Percentiles rank a stretch among this genome's conserved stretches.
phyloP scores from a whole-genome alignment of 345 rosid species.

The Populus ilicifolia region DNA sequence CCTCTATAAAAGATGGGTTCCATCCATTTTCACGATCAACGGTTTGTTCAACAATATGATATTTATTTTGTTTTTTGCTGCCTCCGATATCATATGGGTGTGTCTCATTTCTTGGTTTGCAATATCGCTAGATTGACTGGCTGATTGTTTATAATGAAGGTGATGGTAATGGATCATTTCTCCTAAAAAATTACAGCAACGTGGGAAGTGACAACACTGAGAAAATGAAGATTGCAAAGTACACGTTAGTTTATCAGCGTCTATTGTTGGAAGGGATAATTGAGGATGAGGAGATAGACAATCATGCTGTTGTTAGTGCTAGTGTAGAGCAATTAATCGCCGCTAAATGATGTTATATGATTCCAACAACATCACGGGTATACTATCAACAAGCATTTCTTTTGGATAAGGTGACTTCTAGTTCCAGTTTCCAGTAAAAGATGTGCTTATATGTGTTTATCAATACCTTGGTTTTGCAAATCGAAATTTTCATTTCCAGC shows the following conservation, averaged over 20 bases:
- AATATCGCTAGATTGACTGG: background rate
- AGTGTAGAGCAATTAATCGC: background rate
- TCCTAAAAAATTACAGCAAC: constrained; percentile 35
- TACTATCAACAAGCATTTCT: background rate
- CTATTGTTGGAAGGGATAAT: constrained; percentile 39
- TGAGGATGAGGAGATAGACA: constrained; percentile 29
- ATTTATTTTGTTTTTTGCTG: background rate
- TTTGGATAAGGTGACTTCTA: background rate
- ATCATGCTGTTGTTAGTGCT: background rate
- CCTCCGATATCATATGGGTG: background rate
- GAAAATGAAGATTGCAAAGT: constrained; percentile 42
- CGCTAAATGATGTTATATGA: background rate
- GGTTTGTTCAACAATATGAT: constrained; percentile 33
- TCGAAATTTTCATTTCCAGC: background rate
- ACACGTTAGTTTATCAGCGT: constrained; percentile 49
- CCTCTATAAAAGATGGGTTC: constrained; percentile 76
- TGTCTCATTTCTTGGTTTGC: background rate
- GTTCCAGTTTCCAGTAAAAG: background rate
- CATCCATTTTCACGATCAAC: constrained; percentile 48
- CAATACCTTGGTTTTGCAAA: background rate
- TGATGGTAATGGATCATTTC: constrained; percentile 62
- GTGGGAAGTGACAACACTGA: constrained; percentile 15
- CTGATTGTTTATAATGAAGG: constrained; percentile 34
- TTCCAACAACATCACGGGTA: background rate
- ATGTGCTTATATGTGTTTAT: background rate